Evolutionary conservation across 306 rosid species (phyloP).

Genomic region (Comarum palustre): DNA sequence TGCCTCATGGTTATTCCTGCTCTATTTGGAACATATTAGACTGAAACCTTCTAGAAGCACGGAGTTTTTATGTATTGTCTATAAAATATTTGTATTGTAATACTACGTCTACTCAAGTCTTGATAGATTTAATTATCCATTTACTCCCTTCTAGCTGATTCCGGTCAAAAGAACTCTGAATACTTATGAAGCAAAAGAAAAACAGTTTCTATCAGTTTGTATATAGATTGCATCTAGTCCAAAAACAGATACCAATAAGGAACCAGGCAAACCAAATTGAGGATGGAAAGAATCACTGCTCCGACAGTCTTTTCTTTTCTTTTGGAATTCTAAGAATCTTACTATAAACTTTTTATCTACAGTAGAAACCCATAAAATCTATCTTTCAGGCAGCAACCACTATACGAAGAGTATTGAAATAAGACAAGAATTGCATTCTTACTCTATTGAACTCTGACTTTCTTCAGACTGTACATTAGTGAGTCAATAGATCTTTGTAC

Average conservation of each 20-base stretch:
- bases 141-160: not conserved
- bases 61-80: not conserved
- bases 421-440: constrained; percentile 16
- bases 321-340: not conserved
- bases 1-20: not conserved
- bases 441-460: constrained; percentile 40
- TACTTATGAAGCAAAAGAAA: not conserved
- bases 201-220: not conserved
- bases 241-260: not conserved
- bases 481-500: constrained; percentile 57
- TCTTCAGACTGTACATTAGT: constrained; percentile 48
- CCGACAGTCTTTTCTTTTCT: not conserved
- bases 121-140: not conserved
- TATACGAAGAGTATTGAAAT: not conserved
- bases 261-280: not conserved
- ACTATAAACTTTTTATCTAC: not conserved
- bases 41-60: not conserved
- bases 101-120: not conserved
- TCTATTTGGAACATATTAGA: not conserved
- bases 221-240: not conserved
- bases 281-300: not conserved
- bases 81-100: not conserved
- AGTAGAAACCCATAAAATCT: not conserved
- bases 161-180: not conserved
- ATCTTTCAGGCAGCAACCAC: not conserved